Evolutionary conservation across 2,329 filamentous ascomycete species (phyloP), one percentile per base, ranked within the genome.

Genomic region (Endoconidiophora polonica): DNA sequence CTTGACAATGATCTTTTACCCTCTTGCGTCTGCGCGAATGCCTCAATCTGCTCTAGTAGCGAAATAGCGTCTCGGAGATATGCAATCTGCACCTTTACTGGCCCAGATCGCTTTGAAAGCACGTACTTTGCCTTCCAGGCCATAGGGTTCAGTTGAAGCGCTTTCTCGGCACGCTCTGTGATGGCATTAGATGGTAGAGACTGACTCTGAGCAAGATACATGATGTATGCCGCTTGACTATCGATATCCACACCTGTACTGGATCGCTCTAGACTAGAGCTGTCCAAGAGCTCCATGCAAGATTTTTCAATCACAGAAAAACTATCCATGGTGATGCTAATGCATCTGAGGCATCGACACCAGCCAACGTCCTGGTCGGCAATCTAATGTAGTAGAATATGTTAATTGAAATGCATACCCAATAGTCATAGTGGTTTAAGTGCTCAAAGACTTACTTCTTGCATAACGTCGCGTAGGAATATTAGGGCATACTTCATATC

Each of bases 141-240:
- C 6, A 20, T 16, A 6, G 38, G 22, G 9, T 48, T 40, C 14
- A 48, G 39, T 12, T 48, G 38, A 2, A 48, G 24, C 12, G 46
- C 38, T n/a, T 48, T 41, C n/a, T 29, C 33, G n/a, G 39, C 46
- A 18, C 33, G 24, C 6, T 37, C 16, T 22, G 29, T 43, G 18
- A 42, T 36, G n/a, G 29, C 29, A 42, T 24, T 42, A 42, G 14
- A 29, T 43, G 16, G 24, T 36, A 29, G 23, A 42, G 38, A 23
- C 20, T 10, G 9, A 24, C 23, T 7, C 36, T 24, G 16, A 38
- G 38, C 12, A 42, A 18, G 14, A 33, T 40, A 22, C 46, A 42
- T 33, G 10, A 48, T 9, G 36, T 48, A 42, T 38, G 46, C 46
- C 16, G 39, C 42, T 36, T 48, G 46, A 43, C 46, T 48, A 14